Conservation (phyloP, 1,284 basidiomycete genomes). For the Lentinula novae-zelandiae region DNA sequence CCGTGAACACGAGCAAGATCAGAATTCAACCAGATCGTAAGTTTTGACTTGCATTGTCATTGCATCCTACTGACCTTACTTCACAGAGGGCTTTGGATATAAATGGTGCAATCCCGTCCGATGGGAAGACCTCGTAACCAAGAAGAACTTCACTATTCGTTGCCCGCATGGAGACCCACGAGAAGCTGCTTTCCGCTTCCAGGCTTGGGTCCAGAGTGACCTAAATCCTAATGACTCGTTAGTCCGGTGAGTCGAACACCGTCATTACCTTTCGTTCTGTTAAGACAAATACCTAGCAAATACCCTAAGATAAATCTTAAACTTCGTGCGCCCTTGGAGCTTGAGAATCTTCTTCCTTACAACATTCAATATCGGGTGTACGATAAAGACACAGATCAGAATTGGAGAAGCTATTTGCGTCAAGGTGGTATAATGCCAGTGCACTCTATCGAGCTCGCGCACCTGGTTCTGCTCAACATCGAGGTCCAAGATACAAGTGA, state of each 20-base stretch:
- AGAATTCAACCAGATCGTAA: constrained; percentile 91
- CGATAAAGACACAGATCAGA: constrained; percentile 92
- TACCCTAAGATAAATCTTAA: constrained; percentile 85
- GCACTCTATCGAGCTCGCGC: constrained; percentile 94
- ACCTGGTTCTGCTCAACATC: constrained; percentile 90
- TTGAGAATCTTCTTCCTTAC: constrained; percentile 96
- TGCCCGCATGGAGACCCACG: constrained; percentile 81
- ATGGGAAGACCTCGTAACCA: constrained; percentile 88
- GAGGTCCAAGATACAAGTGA: constrained; percentile 87
- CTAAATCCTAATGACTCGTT: constrained; percentile 49
- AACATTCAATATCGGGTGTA: constrained; percentile 96
- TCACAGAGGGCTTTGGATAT: constrained; percentile 88
- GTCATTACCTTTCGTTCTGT: not conserved
- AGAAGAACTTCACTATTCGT: constrained; percentile 76
- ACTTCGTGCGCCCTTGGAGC: constrained; percentile 92
- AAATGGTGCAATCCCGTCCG: constrained; percentile 89
- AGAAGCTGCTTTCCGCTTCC: constrained; percentile 95
- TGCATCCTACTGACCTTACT: constrained; percentile 3
- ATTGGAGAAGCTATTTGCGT: constrained; percentile 90
- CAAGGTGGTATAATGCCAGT: constrained; percentile 96
- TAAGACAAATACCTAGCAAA: constrained; percentile 42
- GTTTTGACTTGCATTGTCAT: constrained; percentile 24
- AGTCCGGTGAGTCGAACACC: constrained; percentile 42
- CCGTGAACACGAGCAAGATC: constrained; percentile 82
- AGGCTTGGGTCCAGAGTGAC: constrained; percentile 87